Evolutionary conservation across 208 protist genomes (phyloP), one percentile per base, ranked within the genome.

Genomic region (Trypanosoma melophagium): DNA sequence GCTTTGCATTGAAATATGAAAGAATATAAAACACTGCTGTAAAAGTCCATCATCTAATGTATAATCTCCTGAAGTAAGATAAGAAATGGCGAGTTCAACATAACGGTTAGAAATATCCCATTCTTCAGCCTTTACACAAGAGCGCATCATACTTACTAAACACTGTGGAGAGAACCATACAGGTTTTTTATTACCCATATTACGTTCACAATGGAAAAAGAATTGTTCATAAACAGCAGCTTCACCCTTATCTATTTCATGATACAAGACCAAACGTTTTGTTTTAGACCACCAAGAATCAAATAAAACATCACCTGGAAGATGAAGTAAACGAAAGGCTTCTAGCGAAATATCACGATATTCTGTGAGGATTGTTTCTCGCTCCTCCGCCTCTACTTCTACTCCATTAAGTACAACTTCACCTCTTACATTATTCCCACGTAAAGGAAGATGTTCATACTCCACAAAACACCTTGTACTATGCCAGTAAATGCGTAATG

Each of bases 101-200:
- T 77, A 74, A 58, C 61, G 66, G 22, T 64, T 61, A 5, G 69
- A 58, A 19, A 69, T 54, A 42, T 76, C 66, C 78, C 78, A 84
- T 21, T 74, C 52, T 19, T 65, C 66, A 38, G 38, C 61, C 13
- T 57, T 64, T 13, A 62, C 22, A 22, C 71, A 77, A 13, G 70
- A 66, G n/a, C 76, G 76, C 14, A 76, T 31, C 55, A 74, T 69
- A 41, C 28, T n/a, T 21, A 64, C 61, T 35, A 80, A 47, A 56
- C 47, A 68, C 31, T 31, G 35, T 35, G 69, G 66, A 16, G 56
- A 59, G 9, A 76, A 47, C 76, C 76, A 80, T n/a, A 21, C 38
- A 54, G 52, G 8, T 17, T 28, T 60, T n/a, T 69, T 44, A 12
- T 35, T 49, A 7, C 47, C 57, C 62, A 69, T 49, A 24, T 76